Conservation (phyloP, 73 alveolate genomes). For the Tetrahymena elliotti region DNA sequence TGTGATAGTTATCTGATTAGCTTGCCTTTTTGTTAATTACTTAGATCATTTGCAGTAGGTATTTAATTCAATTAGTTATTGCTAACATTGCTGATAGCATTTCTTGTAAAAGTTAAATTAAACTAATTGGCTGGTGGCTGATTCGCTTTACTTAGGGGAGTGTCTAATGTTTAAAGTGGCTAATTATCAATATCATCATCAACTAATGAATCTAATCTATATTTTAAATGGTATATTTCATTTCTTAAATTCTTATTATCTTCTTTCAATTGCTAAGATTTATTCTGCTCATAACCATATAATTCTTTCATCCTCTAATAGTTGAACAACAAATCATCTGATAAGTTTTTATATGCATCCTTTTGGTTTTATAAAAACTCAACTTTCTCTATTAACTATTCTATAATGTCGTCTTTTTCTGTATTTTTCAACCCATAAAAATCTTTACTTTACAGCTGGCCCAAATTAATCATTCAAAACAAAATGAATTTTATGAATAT, state of each 20-base stretch:
- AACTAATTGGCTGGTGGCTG: no score
- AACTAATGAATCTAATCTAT: background rate
- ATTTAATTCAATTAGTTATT: background rate
- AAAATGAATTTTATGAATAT: background rate
- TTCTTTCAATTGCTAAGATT: background rate
- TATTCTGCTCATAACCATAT: background rate
- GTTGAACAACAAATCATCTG: background rate
- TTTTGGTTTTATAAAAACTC: background rate
- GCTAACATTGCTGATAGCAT: background rate
- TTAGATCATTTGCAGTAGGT: background rate
- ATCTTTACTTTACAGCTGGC: background rate
- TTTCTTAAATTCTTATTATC: background rate
- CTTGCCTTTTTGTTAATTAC: background rate
- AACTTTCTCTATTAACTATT: background rate
- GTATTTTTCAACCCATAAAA: background rate
- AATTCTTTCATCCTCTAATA: background rate
- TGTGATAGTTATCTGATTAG: background rate
- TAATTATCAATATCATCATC: background rate
- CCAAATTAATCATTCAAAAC: background rate
- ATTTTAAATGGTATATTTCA: background rate
- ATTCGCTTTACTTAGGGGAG: background rate
- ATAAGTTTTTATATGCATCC: background rate
- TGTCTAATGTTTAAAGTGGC: background rate
- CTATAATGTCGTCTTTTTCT: background rate
- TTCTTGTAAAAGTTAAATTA: background rate